Evolutionary conservation across 192 early-diverging fungal species (phyloP).

Genomic region (Coemansia sp.): DNA sequence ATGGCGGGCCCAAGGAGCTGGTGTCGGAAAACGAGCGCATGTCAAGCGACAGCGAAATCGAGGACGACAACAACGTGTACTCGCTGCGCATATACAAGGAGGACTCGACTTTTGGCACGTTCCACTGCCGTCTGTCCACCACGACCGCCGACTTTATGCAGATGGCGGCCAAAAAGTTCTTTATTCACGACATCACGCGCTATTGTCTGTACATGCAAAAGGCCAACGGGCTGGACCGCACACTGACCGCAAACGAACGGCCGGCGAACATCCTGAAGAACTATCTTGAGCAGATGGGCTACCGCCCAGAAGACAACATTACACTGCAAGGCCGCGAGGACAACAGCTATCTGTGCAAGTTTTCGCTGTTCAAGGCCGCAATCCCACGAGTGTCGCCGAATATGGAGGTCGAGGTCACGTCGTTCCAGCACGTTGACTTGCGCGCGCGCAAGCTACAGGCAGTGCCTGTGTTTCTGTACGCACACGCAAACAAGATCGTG

Average conservation of each 20-base stretch:
- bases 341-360: constrained; percentile 80
- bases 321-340: constrained; percentile 79
- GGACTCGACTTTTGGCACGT: constrained; percentile 76
- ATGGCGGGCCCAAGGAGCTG: constrained; percentile 24
- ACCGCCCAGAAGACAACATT: constrained; percentile 69
- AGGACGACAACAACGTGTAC: constrained; percentile 46
- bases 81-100: constrained; percentile 73
- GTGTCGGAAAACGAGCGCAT: constrained; percentile 23
- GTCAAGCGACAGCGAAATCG: constrained; percentile 36
- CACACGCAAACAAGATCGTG: constrained; percentile 65
- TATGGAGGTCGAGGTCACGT: constrained; percentile 51
- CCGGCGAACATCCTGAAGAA: constrained; percentile 71
- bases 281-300: constrained; percentile 74
- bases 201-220: constrained; percentile 47
- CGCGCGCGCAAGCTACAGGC: constrained; percentile 69
- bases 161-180: constrained; percentile 76
- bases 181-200: constrained; percentile 65
- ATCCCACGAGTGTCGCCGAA: constrained; percentile 52
- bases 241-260: constrained; percentile 61
- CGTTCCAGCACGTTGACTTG: constrained; percentile 65
- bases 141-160: constrained; percentile 71
- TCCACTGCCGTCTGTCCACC: constrained; percentile 64
- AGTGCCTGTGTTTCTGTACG: constrained; percentile 73
- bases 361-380: constrained; percentile 62
- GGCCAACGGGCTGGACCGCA: constrained; percentile 62